These are phyloP conservation scores for Ascochyta koolunga DNA, from an alignment of 2,329 filamentous ascomycete genomes.

Conservation along the genomic window DNA sequence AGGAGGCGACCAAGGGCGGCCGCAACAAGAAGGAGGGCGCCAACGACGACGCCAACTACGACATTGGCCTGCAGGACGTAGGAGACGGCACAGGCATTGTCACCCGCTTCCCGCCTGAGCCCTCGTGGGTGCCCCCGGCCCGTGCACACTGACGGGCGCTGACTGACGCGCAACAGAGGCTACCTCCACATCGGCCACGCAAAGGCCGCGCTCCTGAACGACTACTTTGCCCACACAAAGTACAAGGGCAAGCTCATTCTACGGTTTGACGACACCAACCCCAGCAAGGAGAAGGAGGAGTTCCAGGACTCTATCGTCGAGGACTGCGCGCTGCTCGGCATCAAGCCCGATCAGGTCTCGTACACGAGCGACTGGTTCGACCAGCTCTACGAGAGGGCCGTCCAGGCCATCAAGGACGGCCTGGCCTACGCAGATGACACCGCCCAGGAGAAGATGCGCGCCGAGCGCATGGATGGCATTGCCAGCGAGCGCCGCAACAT, in stretches of 20 bases:
- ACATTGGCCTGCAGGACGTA: slow-evolving; percentile 82
- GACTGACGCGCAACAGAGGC: slow-evolving; percentile 54
- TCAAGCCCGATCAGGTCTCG: slow-evolving; percentile 83
- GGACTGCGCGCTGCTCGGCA: slow-evolving; percentile 88
- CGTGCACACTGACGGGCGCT: neutral
- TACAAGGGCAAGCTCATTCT: slow-evolving; percentile 91
- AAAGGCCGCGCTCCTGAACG: slow-evolving; percentile 90
- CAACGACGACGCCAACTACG: slow-evolving; percentile 85
- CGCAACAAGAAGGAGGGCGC: slow-evolving; percentile 79
- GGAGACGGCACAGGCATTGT: slow-evolving; percentile 78
- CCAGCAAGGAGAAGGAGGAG: slow-evolving; percentile 95
- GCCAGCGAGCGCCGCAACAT: slow-evolving; percentile 81
- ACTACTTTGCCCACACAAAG: slow-evolving; percentile 94
- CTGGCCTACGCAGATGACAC: slow-evolving; percentile 96
- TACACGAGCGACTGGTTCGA: slow-evolving; percentile 98
- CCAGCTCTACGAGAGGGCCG: slow-evolving; percentile 82
- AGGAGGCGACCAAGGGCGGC: slow-evolving; percentile 58
- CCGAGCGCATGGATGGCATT: slow-evolving; percentile 83
- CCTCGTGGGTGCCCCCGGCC: slow-evolving; percentile 65
- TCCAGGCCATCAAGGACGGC: slow-evolving; percentile 83
- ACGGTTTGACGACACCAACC: slow-evolving; percentile 97
- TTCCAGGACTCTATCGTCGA: slow-evolving; percentile 93
- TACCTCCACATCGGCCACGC: slow-evolving; percentile 96
- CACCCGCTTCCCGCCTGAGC: slow-evolving; percentile 91
- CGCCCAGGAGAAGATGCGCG: slow-evolving; percentile 83